Evolutionary conservation across 1,284 basidiomycete genomes (phyloP), one percentile per base, ranked within the genome.

Genomic region (Cryptococcus wingfieldii): DNA sequence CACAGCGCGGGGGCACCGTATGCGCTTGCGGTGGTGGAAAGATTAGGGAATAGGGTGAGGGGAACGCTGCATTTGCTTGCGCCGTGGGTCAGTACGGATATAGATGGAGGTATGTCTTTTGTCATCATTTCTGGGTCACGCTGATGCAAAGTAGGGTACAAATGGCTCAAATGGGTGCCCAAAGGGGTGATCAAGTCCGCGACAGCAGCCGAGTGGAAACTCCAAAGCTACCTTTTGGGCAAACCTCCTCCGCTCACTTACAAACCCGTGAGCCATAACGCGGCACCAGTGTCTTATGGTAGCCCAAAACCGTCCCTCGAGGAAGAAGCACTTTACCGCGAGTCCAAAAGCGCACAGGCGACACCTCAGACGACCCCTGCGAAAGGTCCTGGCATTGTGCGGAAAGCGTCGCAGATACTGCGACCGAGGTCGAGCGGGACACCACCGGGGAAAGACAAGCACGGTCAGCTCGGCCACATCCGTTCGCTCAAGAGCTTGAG

Each of bases 1-100:
- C 95, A 98, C 78, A 93, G 90, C n/a, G 95, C 95, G 6, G 95
- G 95, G 10, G 88, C 90, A 6, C 94, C 95, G 0, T 98, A 96
- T 72, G 93, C 94, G 0, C 80, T 96, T 51, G 91, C 92, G 0
- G 87, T 90, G 49, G 89, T 89, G 10, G 84, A 88, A 65, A 83
- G 83, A 59, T 80, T 84, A 39, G 85, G 85, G 1, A 80, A 86
- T 12, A 85, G 90, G 23, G 83, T 98, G 51, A 80, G 81, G 25
- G 95, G 95, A 13, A 87, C 90, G 56, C 79, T 97, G 3, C 91
- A 92, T 71, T 78, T 98, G 39, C 80, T 98, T 18, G 91, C 94
- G 0, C 95, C 95, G n/a, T 98, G 95, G 95, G 91, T 97, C 18
- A 88, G 89, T 25, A 85, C 89, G 39, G 86, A 86, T 47, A 74